These are phyloP conservation scores for Pythium rhizo-oryzae DNA, from an alignment of 352 stramenopile species.

Conservation along the genomic window DNA sequence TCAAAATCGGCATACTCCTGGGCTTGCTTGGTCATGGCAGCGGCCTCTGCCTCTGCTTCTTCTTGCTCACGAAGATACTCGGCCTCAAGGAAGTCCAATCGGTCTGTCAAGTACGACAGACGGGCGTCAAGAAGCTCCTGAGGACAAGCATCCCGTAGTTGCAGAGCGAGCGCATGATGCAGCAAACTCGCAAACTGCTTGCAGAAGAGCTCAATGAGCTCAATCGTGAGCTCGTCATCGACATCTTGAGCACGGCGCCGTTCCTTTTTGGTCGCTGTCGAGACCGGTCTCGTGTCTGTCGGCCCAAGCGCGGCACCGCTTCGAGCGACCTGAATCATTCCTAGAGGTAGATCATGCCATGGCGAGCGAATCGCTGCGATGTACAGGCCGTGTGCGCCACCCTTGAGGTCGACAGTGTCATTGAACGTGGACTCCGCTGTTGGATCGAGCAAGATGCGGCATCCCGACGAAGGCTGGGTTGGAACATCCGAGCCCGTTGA, in stretches of 20 bases:
- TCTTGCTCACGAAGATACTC: slow-evolving; percentile 40
- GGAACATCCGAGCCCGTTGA: neutral
- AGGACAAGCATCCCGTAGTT: slow-evolving; percentile 54
- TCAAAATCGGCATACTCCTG: slow-evolving; percentile 30
- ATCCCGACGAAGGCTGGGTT: neutral
- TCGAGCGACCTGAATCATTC: slow-evolving; percentile 69
- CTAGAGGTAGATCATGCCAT: slow-evolving; percentile 49
- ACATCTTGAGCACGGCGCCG: slow-evolving; percentile 41
- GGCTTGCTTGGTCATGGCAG: slow-evolving; percentile 21
- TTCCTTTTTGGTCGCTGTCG: slow-evolving; percentile 39
- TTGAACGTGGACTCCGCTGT: slow-evolving; percentile 63
- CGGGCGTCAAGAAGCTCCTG: slow-evolving; percentile 51
- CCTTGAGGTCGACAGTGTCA: slow-evolving; percentile 67
- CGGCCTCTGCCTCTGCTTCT: slow-evolving; percentile 33
- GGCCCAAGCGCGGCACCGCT: slow-evolving; percentile 14
- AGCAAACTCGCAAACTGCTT: slow-evolving; percentile 60
- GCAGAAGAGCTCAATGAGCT: slow-evolving; percentile 58
- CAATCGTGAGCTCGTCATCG: slow-evolving; percentile 56
- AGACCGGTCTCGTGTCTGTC: slow-evolving; percentile 4
- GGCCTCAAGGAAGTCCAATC: slow-evolving; percentile 41
- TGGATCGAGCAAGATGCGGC: slow-evolving; percentile 45
- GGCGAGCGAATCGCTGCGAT: slow-evolving; percentile 57
- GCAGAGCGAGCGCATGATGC: slow-evolving; percentile 53
- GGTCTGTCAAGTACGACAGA: slow-evolving; percentile 45
- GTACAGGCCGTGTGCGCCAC: slow-evolving; percentile 59